Conservation (phyloP, 2,329 filamentous ascomycete genomes). For the Parascedosporium putredinis region DNA sequence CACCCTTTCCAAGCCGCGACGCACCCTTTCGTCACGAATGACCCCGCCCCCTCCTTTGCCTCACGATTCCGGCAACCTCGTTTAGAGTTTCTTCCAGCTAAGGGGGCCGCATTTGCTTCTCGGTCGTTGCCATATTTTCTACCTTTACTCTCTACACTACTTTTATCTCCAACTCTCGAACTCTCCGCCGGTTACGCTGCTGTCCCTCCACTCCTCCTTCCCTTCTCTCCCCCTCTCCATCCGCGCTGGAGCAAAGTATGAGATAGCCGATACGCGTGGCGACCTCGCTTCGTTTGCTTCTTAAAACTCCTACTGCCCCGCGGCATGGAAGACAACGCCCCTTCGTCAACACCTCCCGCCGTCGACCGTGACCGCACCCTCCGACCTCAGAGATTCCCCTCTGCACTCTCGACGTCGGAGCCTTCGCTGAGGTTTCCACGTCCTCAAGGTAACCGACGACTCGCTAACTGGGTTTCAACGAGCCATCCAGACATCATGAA, state of each 20-base stretch:
- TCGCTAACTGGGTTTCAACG: constrained; percentile 49
- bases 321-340: constrained; percentile 5
- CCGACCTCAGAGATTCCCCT: constrained; percentile 4
- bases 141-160: no score
- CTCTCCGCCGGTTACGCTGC: no score
- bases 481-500: constrained; percentile 48
- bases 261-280: not conserved
- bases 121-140: no score
- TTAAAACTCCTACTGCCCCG: constrained; percentile 1
- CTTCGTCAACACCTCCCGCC: constrained; percentile 5
- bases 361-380: constrained; percentile 7
- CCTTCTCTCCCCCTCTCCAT: constrained; percentile 1
- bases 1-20: not conserved
- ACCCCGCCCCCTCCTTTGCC: constrained; percentile 3
- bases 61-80: not conserved
- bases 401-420: constrained; percentile 28
- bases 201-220: not conserved
- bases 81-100: not conserved
- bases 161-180: no score
- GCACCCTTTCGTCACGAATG: not conserved
- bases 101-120: no score
- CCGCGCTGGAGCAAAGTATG: constrained; percentile 6
- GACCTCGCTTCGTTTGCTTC: no score
- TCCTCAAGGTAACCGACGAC: constrained; percentile 42
- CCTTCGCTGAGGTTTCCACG: constrained; percentile 46